A percentile compares a stretch with the other conserved stretches of the same genome.
These are phyloP conservation scores for Byssoonygena ceratinophila DNA, from an alignment of 2,329 filamentous ascomycete species.

Conservation along the genomic window DNA sequence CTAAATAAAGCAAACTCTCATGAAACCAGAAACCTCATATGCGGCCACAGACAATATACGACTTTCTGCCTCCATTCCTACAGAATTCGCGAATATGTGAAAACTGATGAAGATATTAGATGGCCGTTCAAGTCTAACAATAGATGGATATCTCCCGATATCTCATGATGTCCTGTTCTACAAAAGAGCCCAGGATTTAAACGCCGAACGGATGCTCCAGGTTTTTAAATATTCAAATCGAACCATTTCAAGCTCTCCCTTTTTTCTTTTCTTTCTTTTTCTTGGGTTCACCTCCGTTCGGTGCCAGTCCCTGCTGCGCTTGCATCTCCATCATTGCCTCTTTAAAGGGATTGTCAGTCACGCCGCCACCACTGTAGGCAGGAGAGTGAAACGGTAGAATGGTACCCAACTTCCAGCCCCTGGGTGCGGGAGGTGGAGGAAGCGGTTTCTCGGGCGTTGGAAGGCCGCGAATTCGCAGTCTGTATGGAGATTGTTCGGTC, in stretches of 20 bases:
- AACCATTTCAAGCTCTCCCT: constrained; percentile 27
- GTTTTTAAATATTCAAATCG: neutral
- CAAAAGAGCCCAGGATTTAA: neutral
- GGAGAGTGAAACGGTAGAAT: constrained; percentile 80
- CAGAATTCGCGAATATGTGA: neutral
- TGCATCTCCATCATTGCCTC: constrained; percentile 96
- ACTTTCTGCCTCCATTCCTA: no score
- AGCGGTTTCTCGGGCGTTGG: constrained; percentile 57
- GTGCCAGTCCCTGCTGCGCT: constrained; percentile 38
- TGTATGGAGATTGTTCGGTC: constrained; percentile 57
- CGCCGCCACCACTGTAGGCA: constrained; percentile 82
- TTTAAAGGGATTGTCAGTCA: constrained; percentile 87
- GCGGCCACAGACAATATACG: no score
- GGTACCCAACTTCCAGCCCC: constrained; percentile 81
- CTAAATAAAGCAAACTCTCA: no score
- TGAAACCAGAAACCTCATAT: no score
- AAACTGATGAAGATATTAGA: neutral
- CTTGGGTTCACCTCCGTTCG: constrained; percentile 38
- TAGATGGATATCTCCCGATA: neutral
- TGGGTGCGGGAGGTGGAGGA: constrained; percentile 63
- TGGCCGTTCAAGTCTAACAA: neutral
- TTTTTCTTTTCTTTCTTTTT: constrained; percentile 44
- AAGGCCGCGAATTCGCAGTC: constrained; percentile 62
- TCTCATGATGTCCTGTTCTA: neutral
- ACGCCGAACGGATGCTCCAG: neutral